Percentiles rank a stretch among this genome's conserved stretches.
These are phyloP conservation scores for Houttuynia cordata DNA, from an alignment of 164 flowering plant species.

Conservation along the genomic window DNA sequence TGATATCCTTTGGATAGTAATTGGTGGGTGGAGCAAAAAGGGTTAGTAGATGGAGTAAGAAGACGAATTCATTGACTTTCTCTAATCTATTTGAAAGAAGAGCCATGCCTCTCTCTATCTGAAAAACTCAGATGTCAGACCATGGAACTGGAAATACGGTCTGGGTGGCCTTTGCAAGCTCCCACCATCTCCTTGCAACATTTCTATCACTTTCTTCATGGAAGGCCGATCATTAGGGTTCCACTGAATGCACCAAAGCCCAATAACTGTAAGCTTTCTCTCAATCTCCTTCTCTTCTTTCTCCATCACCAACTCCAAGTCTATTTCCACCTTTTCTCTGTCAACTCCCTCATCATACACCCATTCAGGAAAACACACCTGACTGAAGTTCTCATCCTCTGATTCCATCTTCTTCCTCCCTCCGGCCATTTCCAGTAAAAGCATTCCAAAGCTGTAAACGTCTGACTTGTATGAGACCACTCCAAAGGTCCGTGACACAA, in stretches of 20 bases:
- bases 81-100: no score
- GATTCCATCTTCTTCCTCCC: neutral
- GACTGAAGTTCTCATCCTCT: neutral
- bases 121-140: no score
- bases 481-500: conserved; percentile 5
- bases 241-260: conserved; percentile 13
- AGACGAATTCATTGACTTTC: no score
- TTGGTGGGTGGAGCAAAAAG: no score
- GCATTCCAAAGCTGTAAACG: conserved; percentile 9
- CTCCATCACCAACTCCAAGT: neutral
- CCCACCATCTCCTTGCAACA: conserved; percentile 7
- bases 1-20: no score
- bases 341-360: neutral
- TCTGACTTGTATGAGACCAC: conserved; percentile 9
- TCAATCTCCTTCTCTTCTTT: conserved; percentile 5
- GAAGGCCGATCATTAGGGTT: conserved; percentile 10
- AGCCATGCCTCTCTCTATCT: no score
- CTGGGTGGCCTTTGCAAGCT: conserved; percentile 9
- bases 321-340: neutral
- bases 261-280: conserved; percentile 9
- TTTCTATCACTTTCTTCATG: conserved; percentile 6
- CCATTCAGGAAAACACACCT: neutral
- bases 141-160: neutral
- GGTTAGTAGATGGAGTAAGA: no score
- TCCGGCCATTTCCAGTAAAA: conserved; percentile 5